Base-by-base conservation (phyloP, 2,329 filamentous ascomycete genomes). In the Alternaria longipes region DNA sequence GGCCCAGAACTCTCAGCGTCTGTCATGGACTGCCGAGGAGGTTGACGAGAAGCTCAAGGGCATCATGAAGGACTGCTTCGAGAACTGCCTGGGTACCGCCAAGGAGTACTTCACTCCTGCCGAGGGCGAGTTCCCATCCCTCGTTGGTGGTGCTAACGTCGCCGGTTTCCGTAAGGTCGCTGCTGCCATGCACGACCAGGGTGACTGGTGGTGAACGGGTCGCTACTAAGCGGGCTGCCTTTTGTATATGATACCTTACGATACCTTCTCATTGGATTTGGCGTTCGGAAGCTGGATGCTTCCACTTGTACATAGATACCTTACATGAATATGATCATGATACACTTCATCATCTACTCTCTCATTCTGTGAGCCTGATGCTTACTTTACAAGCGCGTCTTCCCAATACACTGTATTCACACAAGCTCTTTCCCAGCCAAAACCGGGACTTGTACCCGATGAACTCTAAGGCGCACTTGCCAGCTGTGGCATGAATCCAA, bases 81-180 rank as follows among this genome's bases (percentile, higher is more conserved):
- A 91, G 80, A 93, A 93, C 82, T 95, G 93, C 70, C 85, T 98
- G 53, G 84, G 90, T 80, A 97, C 94, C 1, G 93, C 94, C 64
- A 91, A 94, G 87, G 89, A 93, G 83, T 98, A 95, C 81, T 90
- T 95, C 71, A 86, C 88, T 66, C 84, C 89, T 56, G 85, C 85
- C 69, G 93, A 96, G 79, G 93, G 90, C 73, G 91, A 94, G 83
- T 89, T 95, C 73, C 95, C 95, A 70, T 93, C 89, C 70, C 85
- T 98, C 77, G 93, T 98, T 41, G 93, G 93, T 61, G 95, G 95
- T 73, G 92, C 90, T 85, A 98, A 98, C 84, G 97, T 99, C 84
- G 95, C 95, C 63, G 95, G 95, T 60, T 98, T 97, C 85, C 90
- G 91, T 82, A 99, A 98, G 90, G 94, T 98, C 56, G 94, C 90